A percentile compares a stretch with the other conserved stretches of the same genome.
Conservation (phyloP, 768 basidiomycete genomes). For the Pleurotus eryngii region DNA sequence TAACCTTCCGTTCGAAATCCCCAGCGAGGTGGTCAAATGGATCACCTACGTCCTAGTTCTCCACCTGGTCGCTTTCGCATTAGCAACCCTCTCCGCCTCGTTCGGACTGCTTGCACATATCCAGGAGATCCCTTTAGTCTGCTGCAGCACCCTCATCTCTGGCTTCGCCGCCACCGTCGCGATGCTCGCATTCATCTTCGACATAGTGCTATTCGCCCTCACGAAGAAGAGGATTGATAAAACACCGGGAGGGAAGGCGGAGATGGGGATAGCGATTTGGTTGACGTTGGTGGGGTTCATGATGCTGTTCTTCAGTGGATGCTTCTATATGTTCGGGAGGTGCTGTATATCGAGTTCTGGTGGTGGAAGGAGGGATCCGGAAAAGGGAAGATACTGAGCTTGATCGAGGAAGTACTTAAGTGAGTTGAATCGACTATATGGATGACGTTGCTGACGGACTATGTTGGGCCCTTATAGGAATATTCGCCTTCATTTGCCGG, state of each 20-base stretch:
- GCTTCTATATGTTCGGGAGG: slow-evolving; percentile 79
- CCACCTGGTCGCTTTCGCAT: slow-evolving; percentile 81
- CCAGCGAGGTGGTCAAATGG: slow-evolving; percentile 87
- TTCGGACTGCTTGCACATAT: slow-evolving; percentile 89
- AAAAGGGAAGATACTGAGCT: not conserved
- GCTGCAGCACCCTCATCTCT: slow-evolving; percentile 77
- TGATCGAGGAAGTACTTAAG: not conserved
- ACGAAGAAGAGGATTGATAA: slow-evolving; percentile 81
- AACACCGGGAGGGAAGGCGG: slow-evolving; percentile 61
- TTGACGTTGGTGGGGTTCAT: slow-evolving; percentile 84
- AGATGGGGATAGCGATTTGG: slow-evolving; percentile 92
- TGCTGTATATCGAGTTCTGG: slow-evolving; percentile 65
- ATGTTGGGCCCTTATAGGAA: too few species aligned
- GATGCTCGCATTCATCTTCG: slow-evolving; percentile 89
- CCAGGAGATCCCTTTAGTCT: slow-evolving; percentile 81
- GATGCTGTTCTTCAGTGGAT: slow-evolving; percentile 85
- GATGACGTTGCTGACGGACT: too few species aligned
- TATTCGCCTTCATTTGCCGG: too few species aligned
- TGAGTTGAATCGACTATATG: not conserved
- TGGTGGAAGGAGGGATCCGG: not conserved
- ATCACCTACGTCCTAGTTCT: slow-evolving; percentile 91
- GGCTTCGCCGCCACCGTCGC: slow-evolving; percentile 78
- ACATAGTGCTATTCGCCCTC: slow-evolving; percentile 86
- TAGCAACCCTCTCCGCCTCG: slow-evolving; percentile 66
- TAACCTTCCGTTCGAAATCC: slow-evolving; percentile 63